Conservation (phyloP, 768 basidiomycete genomes). For the Hortiboletus campestris region DNA sequence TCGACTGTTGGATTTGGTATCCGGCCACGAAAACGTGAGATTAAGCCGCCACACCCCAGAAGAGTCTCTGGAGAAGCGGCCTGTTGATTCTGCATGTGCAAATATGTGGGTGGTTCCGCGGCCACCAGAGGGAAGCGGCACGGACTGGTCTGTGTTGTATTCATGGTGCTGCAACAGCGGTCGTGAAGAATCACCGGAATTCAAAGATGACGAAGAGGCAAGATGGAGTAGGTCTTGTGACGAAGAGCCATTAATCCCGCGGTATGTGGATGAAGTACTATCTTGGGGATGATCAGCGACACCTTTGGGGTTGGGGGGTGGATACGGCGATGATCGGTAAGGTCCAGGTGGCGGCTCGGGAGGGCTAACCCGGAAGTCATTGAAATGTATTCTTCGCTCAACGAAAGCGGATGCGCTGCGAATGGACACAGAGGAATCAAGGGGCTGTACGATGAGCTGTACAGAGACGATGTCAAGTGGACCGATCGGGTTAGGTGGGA, state of each 20-base stretch:
- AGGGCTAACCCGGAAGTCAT: constrained; percentile 34
- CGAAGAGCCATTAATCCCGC: constrained; percentile 12
- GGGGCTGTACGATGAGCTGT: constrained; percentile 57
- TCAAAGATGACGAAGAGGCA: constrained; percentile 21
- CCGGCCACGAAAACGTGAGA: constrained; percentile 71
- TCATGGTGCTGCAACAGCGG: constrained; percentile 24
- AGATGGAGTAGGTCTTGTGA: constrained; percentile 20
- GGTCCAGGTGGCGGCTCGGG: constrained; percentile 18
- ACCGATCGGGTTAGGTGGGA: constrained; percentile 60
- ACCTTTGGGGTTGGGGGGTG: constrained; percentile 22
- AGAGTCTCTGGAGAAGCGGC: constrained; percentile 52
- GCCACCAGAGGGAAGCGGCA: constrained; percentile 10
- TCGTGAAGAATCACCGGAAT: constrained; percentile 26
- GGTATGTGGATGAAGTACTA: constrained; percentile 8
- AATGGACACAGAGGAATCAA: constrained; percentile 55
- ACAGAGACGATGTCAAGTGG: constrained; percentile 72
- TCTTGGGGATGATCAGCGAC: constrained; percentile 30
- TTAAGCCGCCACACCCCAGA: constrained; percentile 63
- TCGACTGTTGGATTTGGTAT: constrained; percentile 60
- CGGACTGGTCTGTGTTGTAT: constrained; percentile 11
- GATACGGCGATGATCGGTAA: constrained; percentile 18
- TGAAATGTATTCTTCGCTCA: constrained; percentile 69
- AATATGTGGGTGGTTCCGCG: constrained; percentile 49
- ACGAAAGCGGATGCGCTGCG: constrained; percentile 63
- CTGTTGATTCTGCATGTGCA: constrained; percentile 57